Evolutionary conservation across 495 filamentous ascomycete species (phyloP), one percentile per base, ranked within the genome.

Genomic region (Penicillium egyptiacum): DNA sequence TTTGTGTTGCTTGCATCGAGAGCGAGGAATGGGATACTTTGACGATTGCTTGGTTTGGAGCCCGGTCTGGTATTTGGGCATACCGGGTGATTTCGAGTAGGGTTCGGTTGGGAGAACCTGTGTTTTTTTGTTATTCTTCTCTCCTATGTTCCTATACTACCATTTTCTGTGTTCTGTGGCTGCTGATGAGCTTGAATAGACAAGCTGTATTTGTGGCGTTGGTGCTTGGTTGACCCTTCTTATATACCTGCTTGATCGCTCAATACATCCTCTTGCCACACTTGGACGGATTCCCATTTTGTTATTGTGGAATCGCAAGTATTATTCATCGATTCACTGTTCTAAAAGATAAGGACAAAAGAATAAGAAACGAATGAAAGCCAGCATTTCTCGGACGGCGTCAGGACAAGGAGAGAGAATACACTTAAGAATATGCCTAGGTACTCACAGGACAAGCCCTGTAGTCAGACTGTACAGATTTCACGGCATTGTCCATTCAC

Each of bases 341-440:
- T 16, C 1, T 25, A n/a, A 11, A 8, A 14, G 1, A 1, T 12
- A 25, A 9, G 5, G 9, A 9, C 1, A 26, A 5, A 26, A 25
- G 1, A 31, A 17, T 9, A 16, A 17, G 22, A 41, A 41, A 41
- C 10, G 22, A 41, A 30, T 19, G 23, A 40, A 26, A 5, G 35
- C 20, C 28, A 17, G n/a, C 23, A 52, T 41, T 52, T 9, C 30
- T 6, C 22, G 19, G 50, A 25, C 3, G 35, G 23, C 6, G 22
- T 52, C 22, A 50, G 5, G 19, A 16, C 30, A 40, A 45, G 41
- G 52, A 41, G 23, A 28, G 43, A 52, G 6, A 43, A 11, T 31
- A 43, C 40, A 58, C 39, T 14, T 62, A 62, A 62, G 30, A 31
- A 62, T 59, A 52, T 25, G 8, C 6, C 26, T 9, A 28, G 26